phyloP scores from a whole-genome alignment of 2,329 filamentous ascomycete species.

The Fusarium sarcochroum region DNA sequence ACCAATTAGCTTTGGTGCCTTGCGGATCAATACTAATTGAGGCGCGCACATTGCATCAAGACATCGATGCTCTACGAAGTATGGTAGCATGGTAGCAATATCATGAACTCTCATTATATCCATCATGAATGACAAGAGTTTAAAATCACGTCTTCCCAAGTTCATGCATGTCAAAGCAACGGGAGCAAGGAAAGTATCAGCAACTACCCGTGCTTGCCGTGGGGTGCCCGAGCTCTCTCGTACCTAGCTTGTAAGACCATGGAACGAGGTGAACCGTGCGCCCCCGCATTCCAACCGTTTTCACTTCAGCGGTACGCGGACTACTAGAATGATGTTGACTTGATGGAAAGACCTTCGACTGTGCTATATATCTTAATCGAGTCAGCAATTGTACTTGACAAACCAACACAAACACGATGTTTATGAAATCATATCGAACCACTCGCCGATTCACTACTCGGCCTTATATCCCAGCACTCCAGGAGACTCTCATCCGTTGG shows the following conservation, averaged over 20 bases:
- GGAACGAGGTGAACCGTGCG: constrained; percentile 36
- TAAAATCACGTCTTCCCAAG: neutral
- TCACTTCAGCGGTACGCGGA: neutral
- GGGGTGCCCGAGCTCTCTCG: neutral
- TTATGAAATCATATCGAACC: neutral
- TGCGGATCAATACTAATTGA: constrained; percentile 19
- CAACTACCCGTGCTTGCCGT: constrained; percentile 4
- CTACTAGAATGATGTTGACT: too few species aligned
- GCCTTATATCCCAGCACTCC: neutral
- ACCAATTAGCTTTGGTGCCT: constrained; percentile 34
- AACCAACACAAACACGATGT: neutral
- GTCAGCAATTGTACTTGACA: neutral
- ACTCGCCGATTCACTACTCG: too few species aligned
- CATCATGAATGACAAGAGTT: neutral
- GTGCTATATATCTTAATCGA: too few species aligned
- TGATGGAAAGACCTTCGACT: too few species aligned
- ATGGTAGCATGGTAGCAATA: too few species aligned
- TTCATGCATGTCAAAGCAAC: constrained; percentile 8
- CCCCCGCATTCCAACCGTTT: constrained; percentile 43
- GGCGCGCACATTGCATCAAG: neutral
- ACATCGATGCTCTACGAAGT: too few species aligned
- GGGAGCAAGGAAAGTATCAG: constrained; percentile 12
- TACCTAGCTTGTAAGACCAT: neutral
- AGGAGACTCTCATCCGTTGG: constrained; percentile 1
- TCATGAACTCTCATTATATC: too few species aligned